phyloP scores from a whole-genome alignment of 2,329 filamentous ascomycete species.

The Aspergillus hiratsukae region DNA sequence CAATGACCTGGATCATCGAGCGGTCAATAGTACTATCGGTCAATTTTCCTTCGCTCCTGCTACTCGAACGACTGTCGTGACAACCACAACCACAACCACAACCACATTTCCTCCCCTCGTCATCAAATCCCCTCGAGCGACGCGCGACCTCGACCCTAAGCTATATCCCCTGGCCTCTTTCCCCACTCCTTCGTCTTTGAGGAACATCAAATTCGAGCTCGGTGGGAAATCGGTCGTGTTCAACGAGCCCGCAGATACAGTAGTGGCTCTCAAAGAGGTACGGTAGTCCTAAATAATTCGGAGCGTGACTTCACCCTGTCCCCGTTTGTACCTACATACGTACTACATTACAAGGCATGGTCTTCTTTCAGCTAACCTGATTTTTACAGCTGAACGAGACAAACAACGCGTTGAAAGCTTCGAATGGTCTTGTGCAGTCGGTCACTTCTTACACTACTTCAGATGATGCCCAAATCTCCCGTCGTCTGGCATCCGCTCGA shows the following conservation, averaged over 20 bases:
- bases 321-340: not conserved
- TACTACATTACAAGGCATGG: not conserved
- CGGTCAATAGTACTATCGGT: conserved; percentile 45
- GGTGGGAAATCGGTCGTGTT: conserved; percentile 59
- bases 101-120: conserved; percentile 77
- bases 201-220: conserved; percentile 70
- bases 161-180: conserved; percentile 83
- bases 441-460: conserved; percentile 42
- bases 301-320: not conserved
- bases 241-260: conserved; percentile 57
- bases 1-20: conserved; percentile 17
- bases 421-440: conserved; percentile 47
- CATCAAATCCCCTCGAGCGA: conserved; percentile 66
- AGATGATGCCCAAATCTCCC: conserved; percentile 29
- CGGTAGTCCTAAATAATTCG: conserved; percentile 19
- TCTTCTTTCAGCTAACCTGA: conserved; percentile 7
- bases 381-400: conserved; percentile 41
- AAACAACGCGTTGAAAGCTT: conserved; percentile 40
- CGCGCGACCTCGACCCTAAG: conserved; percentile 73
- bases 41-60: conserved; percentile 60
- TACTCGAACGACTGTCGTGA: conserved; percentile 66
- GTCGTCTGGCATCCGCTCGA: conserved; percentile 21
- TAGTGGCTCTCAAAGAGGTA: conserved; percentile 52
- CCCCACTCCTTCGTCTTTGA: conserved; percentile 74
- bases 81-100: conserved; percentile 86